Evolutionary conservation across 2,329 filamentous ascomycete species (phyloP).

Genomic region (Calonectria pseudoreteaudii): DNA sequence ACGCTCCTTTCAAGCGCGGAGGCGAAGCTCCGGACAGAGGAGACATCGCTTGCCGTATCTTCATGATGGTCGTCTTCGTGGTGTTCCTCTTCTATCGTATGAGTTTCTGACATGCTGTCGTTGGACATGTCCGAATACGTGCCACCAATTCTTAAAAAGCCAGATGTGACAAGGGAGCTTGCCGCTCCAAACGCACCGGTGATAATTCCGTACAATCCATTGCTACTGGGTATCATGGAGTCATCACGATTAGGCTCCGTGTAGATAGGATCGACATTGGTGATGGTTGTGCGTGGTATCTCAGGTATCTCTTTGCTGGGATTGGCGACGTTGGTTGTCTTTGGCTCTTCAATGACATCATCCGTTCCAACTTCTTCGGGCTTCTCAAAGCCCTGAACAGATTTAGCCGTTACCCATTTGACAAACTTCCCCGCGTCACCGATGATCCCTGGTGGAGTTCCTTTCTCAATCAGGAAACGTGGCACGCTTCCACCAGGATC

Average conservation of each 20-base stretch:
- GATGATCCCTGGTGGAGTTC: constrained; percentile 84
- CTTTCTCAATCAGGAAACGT: constrained; percentile 90
- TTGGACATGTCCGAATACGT: constrained; percentile 43
- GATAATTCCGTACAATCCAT: constrained; percentile 68
- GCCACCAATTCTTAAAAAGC: constrained; percentile 47
- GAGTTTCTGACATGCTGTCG: constrained; percentile 39
- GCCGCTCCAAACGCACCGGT: constrained; percentile 64
- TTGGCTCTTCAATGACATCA: constrained; percentile 16
- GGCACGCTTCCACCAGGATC: constrained; percentile 91
- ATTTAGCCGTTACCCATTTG: constrained; percentile 72
- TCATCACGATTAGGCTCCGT: constrained; percentile 38
- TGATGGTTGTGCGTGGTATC: constrained; percentile 45
- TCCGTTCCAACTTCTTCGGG: constrained; percentile 21
- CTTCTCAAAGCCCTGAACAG: constrained; percentile 49
- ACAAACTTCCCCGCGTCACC: constrained; percentile 84
- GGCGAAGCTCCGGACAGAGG: constrained; percentile 61
- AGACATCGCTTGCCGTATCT: constrained; percentile 54
- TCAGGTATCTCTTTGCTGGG: not conserved
- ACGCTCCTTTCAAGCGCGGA: constrained; percentile 57
- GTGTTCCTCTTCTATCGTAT: constrained; percentile 38
- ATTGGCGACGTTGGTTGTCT: constrained; percentile 14
- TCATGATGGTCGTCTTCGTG: constrained; percentile 39
- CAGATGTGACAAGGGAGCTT: constrained; percentile 57
- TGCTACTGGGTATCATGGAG: constrained; percentile 51
- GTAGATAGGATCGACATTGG: constrained; percentile 40